Percentiles rank a stretch among this genome's conserved stretches.
phyloP scores from a whole-genome alignment of 768 basidiomycete genomes.

The Tulasnella sp. region DNA sequence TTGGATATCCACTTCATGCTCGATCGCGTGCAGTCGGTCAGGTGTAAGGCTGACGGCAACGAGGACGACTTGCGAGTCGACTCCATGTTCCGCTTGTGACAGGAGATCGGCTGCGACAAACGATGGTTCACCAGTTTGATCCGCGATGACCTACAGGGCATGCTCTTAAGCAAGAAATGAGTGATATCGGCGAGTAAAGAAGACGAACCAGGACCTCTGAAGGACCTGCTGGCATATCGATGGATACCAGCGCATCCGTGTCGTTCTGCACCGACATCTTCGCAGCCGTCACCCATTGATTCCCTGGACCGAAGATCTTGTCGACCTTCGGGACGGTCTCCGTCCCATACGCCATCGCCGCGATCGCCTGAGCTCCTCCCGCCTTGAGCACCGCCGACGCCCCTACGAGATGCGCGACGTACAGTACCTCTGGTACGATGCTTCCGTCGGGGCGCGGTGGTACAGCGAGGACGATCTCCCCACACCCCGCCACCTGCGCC shows the following conservation, averaged over 20 bases:
- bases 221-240: slow-evolving; percentile 99
- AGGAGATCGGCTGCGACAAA: slow-evolving; percentile 95
- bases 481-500: slow-evolving; percentile 93
- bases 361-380: slow-evolving; percentile 92
- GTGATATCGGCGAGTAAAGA: neutral
- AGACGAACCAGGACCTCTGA: slow-evolving; percentile 85
- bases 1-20: slow-evolving; percentile 75
- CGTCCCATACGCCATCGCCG: slow-evolving; percentile 94
- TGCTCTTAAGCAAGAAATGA: slow-evolving; percentile 19
- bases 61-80: slow-evolving; percentile 96
- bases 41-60: slow-evolving; percentile 62
- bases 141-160: slow-evolving; percentile 72
- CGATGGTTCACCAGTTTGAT: slow-evolving; percentile 69
- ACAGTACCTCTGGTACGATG: slow-evolving; percentile 94
- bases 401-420: slow-evolving; percentile 85
- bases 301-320: slow-evolving; percentile 98
- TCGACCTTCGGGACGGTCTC: slow-evolving; percentile 93
- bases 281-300: slow-evolving; percentile 99
- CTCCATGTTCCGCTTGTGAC: slow-evolving; percentile 96
- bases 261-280: slow-evolving; percentile 99
- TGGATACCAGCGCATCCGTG: slow-evolving; percentile 88
- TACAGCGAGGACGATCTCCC: slow-evolving; percentile 84
- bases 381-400: slow-evolving; percentile 87
- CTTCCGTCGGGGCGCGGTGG: slow-evolving; percentile 90
- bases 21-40: slow-evolving; percentile 57